Conservation (phyloP, 148 eudicot species). For the Oxyria digyna region DNA sequence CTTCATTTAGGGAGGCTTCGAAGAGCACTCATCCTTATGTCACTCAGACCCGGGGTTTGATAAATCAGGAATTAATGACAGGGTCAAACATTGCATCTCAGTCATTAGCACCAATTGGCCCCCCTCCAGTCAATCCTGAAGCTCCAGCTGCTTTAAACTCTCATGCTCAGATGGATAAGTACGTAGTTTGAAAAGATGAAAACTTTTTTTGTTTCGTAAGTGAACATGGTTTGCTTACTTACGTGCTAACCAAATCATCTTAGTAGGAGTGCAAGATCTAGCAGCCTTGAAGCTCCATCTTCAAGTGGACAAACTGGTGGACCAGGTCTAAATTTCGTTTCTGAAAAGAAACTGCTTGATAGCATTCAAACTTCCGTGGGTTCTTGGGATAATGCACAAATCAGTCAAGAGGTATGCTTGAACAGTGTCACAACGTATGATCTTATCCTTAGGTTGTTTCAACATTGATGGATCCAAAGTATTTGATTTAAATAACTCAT, state of each 20-base stretch:
- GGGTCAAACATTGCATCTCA: slow-evolving; percentile 31
- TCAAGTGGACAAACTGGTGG: slow-evolving; percentile 24
- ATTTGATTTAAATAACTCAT: not conserved
- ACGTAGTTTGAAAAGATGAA: slow-evolving; percentile 12
- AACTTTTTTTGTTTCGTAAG: not conserved
- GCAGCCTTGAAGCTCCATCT: slow-evolving; percentile 21
- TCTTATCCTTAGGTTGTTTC: not conserved
- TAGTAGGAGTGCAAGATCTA: slow-evolving; percentile 37
- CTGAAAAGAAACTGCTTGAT: slow-evolving; percentile 34
- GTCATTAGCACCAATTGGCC: slow-evolving; percentile 63
- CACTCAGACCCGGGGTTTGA: slow-evolving; percentile 24
- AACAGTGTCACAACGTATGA: not conserved
- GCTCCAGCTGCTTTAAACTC: slow-evolving; percentile 29
- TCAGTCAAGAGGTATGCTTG: slow-evolving; percentile 46
- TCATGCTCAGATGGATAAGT: slow-evolving; percentile 40
- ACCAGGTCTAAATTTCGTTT: slow-evolving; percentile 28
- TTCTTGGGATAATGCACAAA: slow-evolving; percentile 42
- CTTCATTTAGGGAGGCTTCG: slow-evolving; percentile 26
- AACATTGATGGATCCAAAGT: not conserved
- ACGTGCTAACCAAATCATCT: slow-evolving; percentile 7
- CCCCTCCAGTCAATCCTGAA: slow-evolving; percentile 43
- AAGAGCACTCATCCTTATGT: slow-evolving; percentile 19
- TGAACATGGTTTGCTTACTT: not conserved
- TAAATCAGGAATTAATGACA: slow-evolving; percentile 27
- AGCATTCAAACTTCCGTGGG: slow-evolving; percentile 36